These are phyloP conservation scores for Candida insectalens DNA, from an alignment of 805 yeast genomes.

Conservation along the genomic window DNA sequence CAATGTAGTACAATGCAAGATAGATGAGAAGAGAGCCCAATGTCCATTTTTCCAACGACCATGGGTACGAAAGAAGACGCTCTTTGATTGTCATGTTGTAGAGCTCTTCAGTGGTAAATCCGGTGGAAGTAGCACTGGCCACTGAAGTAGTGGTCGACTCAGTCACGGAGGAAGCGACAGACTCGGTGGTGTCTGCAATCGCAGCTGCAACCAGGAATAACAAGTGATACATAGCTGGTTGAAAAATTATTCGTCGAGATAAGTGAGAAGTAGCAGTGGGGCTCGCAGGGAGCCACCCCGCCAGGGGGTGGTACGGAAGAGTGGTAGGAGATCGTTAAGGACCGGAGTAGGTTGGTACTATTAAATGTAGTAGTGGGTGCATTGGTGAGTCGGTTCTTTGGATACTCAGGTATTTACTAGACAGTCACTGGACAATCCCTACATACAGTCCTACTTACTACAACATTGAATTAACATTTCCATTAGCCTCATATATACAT, in stretches of 20 bases:
- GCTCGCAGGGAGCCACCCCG: no score
- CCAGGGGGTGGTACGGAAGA: no score
- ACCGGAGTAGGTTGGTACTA: no score
- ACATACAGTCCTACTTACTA: no score
- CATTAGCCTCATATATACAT: not conserved
- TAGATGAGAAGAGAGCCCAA: constrained; percentile 40
- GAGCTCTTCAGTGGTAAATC: constrained; percentile 41
- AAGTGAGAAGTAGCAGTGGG: no score
- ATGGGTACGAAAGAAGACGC: constrained; percentile 55
- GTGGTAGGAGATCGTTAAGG: no score
- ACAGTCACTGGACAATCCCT: no score
- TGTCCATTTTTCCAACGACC: constrained; percentile 65
- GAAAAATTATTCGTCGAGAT: not conserved
- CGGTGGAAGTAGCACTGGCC: not conserved
- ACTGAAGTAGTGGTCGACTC: not conserved
- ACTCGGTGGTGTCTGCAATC: not conserved
- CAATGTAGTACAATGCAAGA: constrained; percentile 42
- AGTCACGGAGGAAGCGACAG: not conserved
- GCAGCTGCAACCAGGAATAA: not conserved
- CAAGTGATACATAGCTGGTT: no score
- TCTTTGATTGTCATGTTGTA: constrained; percentile 45
- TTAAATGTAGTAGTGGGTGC: no score
- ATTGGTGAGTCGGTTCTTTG: no score
- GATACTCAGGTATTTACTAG: no score
- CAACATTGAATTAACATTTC: no score